phyloP scores from a whole-genome alignment of 192 early-diverging fungal genomes.

The Haplosporangium gracile region DNA sequence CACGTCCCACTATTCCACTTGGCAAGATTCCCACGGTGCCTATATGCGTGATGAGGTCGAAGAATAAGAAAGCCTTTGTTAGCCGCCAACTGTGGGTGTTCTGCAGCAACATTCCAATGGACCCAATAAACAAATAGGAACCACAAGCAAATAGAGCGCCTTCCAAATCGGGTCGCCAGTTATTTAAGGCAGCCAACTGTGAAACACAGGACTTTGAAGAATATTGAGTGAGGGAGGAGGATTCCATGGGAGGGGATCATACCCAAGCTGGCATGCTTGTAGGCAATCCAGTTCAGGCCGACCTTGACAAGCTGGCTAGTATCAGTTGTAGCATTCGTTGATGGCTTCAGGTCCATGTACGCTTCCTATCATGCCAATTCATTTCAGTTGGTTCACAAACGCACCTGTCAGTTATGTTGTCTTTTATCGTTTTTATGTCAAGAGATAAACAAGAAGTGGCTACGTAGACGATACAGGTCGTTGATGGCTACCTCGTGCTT shows the following conservation, averaged over 20 bases:
- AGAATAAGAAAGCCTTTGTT: neutral
- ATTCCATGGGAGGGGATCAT: neutral
- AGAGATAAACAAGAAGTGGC: neutral
- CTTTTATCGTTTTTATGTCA: neutral
- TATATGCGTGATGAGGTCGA: neutral
- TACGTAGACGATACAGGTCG: neutral
- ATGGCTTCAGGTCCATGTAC: constrained; percentile 37
- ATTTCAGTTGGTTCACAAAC: neutral
- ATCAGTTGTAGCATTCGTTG: constrained; percentile 34
- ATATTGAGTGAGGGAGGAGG: neutral
- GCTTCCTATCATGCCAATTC: constrained; percentile 23
- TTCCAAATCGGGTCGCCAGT: too few species aligned
- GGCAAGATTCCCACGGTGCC: constrained; percentile 42
- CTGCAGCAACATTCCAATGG: neutral
- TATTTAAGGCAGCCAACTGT: too few species aligned
- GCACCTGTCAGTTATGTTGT: neutral
- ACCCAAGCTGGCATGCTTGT: constrained; percentile 43
- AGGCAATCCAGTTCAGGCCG: constrained; percentile 46
- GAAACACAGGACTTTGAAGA: too few species aligned
- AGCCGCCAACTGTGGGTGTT: too few species aligned
- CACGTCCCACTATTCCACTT: constrained; percentile 26
- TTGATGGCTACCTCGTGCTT: constrained; percentile 56
- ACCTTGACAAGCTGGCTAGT: constrained; percentile 46
- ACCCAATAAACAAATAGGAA: too few species aligned
- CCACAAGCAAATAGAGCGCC: neutral